These are phyloP conservation scores for Aspergillus latus DNA, from an alignment of 2,329 filamentous ascomycete species.

Conservation along the genomic window DNA sequence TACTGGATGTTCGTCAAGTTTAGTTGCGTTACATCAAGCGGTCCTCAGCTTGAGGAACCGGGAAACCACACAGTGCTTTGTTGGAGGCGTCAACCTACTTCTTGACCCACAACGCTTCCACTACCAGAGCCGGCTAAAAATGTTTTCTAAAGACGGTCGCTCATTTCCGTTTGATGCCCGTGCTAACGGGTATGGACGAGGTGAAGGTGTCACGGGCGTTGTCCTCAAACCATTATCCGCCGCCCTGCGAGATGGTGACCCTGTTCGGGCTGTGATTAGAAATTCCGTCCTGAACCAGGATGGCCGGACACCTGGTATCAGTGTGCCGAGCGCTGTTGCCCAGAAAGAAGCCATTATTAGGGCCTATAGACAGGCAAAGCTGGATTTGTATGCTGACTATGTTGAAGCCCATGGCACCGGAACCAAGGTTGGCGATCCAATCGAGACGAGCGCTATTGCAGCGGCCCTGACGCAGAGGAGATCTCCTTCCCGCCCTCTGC, in stretches of 20 bases:
- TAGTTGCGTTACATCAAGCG: conserved; percentile 8
- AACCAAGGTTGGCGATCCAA: conserved; percentile 30
- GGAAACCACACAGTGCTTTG: conserved; percentile 8
- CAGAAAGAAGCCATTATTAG: conserved; percentile 41
- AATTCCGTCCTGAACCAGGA: conserved; percentile 16
- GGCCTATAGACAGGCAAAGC: conserved; percentile 32
- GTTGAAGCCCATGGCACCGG: conserved; percentile 44
- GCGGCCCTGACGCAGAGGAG: conserved; percentile 1
- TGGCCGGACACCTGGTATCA: conserved; percentile 42
- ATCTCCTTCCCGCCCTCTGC: not conserved
- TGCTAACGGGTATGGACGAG: conserved; percentile 24
- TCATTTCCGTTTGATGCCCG: conserved; percentile 7
- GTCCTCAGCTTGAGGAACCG: conserved; percentile 4
- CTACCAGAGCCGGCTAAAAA: conserved; percentile 9
- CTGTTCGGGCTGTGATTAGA: conserved; percentile 28
- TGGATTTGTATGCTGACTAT: conserved; percentile 22
- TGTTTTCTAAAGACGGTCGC: conserved; percentile 10
- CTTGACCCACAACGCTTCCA: conserved; percentile 7
- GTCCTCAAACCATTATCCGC: conserved; percentile 5
- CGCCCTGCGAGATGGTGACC: conserved; percentile 28
- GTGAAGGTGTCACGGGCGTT: conserved; percentile 29
- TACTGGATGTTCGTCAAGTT: conserved; percentile 10
- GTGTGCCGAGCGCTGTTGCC: conserved; percentile 38
- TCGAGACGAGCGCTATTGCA: conserved; percentile 19
- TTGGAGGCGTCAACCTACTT: conserved; percentile 9